Base-by-base conservation (phyloP, 306 rosid genomes). In the Urtica urens region DNA sequence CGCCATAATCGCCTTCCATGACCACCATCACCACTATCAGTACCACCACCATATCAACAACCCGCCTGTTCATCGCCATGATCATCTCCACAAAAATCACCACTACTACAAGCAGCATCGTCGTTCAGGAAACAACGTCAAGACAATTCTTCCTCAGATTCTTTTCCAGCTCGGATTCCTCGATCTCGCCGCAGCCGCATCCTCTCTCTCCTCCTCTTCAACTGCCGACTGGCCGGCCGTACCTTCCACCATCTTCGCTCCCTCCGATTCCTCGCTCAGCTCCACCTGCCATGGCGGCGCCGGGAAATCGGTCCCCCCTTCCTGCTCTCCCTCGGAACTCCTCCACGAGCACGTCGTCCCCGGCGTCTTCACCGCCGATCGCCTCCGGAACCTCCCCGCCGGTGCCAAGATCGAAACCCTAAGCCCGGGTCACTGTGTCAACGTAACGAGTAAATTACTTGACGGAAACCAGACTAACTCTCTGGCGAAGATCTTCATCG, bases 391-490 rank as follows among this genome's bases (percentile, higher is more conserved):
- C 23, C 79, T 81, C n/a, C 65, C 92, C 25, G 77, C 77, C 15
- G 92, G 92, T 15, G 66, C 82, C 50, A 81, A 74, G 75, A 74
- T 77, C 46, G 85, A 81, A 44, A 74, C 82, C 5, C 28, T 81
- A 68, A 81, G 79, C 49, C 77, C 85, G 1, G 85, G 92, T 19
- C 92, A 81, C 1, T 81, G 92, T 70, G 50, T 81, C 46, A 81
- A 84, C 20, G 46, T 81, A 39, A 81, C 92, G 10, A 77, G 25
- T 21, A 21, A 19, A 10, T 6, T 19, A 48, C 21, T 21, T 66
- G 40, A 60, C 52, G 48, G 8, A 39, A 65, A 52, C 46, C 46
- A 23, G 40, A 27, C 58, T 17, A 24, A 53, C 19, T 19, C 25
- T 7, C 30, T 17, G 1, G 15, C 66, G 1, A 17, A 21, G 6